Evolutionary conservation across 192 early-diverging fungal genomes (phyloP).

Genomic region (Podila epicladia): DNA sequence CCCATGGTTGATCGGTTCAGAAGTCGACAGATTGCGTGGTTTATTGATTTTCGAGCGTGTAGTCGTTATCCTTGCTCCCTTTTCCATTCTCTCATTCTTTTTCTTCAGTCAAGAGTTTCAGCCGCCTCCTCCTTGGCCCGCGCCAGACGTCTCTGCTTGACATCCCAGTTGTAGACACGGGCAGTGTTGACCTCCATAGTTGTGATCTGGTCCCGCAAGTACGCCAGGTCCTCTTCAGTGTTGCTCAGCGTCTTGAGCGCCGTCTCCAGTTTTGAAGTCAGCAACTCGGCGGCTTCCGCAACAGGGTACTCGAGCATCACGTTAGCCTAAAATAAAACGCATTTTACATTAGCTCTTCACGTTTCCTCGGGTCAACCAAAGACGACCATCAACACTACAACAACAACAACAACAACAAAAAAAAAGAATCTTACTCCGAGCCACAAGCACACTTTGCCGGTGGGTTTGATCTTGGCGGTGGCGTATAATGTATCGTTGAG

Average conservation of each 20-base stretch:
- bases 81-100: slow-evolving; percentile 6
- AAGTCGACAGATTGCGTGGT: too few relatives aligned
- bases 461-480: slow-evolving; percentile 79
- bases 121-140: slow-evolving; percentile 50
- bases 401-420: background rate
- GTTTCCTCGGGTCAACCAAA: too few relatives aligned
- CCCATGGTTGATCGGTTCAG: too few relatives aligned
- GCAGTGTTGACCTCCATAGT: slow-evolving; percentile 99
- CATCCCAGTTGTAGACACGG: slow-evolving; percentile 98
- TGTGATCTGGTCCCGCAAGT: slow-evolving; percentile 96
- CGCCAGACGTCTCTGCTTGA: slow-evolving; percentile 77
- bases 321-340: slow-evolving; percentile 73
- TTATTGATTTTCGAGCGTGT: background rate
- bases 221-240: slow-evolving; percentile 90
- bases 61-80: background rate
- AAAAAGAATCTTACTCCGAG: slow-evolving; percentile 76
- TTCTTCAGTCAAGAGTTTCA: background rate
- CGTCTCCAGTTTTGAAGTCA: slow-evolving; percentile 77
- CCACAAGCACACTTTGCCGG: slow-evolving; percentile 91
- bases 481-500: slow-evolving; percentile 96
- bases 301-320: slow-evolving; percentile 97
- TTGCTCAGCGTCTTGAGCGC: slow-evolving; percentile 79
- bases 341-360: background rate
- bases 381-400: too few relatives aligned
- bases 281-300: slow-evolving; percentile 85